phyloP scores from a whole-genome alignment of 2,329 filamentous ascomycete species.

The Biscogniauxia sp. region DNA sequence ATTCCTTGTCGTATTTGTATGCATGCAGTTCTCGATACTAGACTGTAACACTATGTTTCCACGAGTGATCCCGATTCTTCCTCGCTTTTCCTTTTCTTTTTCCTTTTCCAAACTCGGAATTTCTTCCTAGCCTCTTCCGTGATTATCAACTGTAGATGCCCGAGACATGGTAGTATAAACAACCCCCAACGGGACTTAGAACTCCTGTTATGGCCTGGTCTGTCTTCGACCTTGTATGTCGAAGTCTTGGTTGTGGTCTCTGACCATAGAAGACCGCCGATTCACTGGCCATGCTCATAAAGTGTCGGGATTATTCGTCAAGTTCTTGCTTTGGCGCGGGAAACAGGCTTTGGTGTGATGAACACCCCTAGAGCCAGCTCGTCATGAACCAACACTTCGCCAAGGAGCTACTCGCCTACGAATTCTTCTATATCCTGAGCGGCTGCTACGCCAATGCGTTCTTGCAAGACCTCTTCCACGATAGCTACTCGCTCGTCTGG shows the following conservation, averaged over 20 bases:
- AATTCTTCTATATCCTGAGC: constrained; percentile 15
- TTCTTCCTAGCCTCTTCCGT: background rate
- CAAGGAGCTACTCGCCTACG: constrained; percentile 11
- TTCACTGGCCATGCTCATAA: constrained; percentile 6
- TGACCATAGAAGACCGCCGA: constrained; percentile 1
- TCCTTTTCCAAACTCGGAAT: background rate
- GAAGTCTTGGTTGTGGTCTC: background rate
- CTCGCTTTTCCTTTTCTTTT: background rate
- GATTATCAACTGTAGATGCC: background rate
- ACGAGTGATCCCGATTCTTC: background rate
- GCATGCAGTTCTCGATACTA: background rate
- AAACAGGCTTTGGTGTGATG: background rate
- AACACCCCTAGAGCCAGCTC: background rate
- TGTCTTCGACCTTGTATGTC: background rate
- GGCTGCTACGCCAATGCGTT: constrained; percentile 11
- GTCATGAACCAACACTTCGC: constrained; percentile 9
- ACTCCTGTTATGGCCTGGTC: too few relatives aligned
- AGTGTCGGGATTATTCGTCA: background rate
- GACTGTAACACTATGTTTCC: background rate
- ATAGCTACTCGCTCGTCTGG: constrained; percentile 22
- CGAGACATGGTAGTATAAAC: background rate
- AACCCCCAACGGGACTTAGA: background rate
- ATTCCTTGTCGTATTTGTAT: background rate
- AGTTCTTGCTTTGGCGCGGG: background rate
- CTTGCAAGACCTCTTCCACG: constrained; percentile 9